Evolutionary conservation across 1,139 yeast genomes (phyloP).

Genomic region (Pichia inconspicua): DNA sequence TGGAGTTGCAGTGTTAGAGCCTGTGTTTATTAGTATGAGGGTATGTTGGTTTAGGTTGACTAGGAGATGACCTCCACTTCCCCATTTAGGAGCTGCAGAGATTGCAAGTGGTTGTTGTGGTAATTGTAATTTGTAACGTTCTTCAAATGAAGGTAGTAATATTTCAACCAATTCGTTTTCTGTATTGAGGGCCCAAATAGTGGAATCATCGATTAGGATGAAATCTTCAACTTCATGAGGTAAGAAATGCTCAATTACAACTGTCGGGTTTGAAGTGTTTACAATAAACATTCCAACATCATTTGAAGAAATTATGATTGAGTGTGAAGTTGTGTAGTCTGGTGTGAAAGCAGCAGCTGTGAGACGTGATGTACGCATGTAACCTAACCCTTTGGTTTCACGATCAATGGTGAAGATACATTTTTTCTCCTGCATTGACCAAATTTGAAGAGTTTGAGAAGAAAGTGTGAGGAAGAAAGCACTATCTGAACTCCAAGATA

Average conservation of each 20-base stretch:
- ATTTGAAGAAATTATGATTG: conserved; percentile 14
- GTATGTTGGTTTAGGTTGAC: conserved; percentile 13
- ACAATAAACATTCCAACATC: conserved; percentile 13
- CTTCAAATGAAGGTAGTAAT: conserved; percentile 7
- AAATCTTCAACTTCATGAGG: conserved; percentile 10
- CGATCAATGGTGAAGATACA: conserved; percentile 5
- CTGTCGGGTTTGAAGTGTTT: not conserved
- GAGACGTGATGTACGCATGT: conserved; percentile 7
- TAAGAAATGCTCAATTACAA: not conserved
- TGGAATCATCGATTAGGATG: conserved; percentile 9
- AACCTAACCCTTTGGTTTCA: conserved; percentile 2
- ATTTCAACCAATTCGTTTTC: conserved; percentile 12
- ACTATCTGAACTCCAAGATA: conserved; percentile 72
- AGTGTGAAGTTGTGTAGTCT: conserved; percentile 4
- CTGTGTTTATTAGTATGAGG: conserved; percentile 4
- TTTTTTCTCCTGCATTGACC: conserved; percentile 39
- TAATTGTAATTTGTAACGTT: conserved; percentile 9
- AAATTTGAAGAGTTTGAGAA: conserved; percentile 53
- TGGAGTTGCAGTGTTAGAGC: not conserved
- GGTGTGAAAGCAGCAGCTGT: conserved; percentile 8
- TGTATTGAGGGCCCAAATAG: conserved; percentile 12
- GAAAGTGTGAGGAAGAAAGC: conserved; percentile 60
- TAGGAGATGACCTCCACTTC: conserved; percentile 6
- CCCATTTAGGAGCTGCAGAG: not conserved
- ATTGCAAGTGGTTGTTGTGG: conserved; percentile 8